Conservation (phyloP, 805 yeast genomes). For the Spathaspora arborariae region DNA sequence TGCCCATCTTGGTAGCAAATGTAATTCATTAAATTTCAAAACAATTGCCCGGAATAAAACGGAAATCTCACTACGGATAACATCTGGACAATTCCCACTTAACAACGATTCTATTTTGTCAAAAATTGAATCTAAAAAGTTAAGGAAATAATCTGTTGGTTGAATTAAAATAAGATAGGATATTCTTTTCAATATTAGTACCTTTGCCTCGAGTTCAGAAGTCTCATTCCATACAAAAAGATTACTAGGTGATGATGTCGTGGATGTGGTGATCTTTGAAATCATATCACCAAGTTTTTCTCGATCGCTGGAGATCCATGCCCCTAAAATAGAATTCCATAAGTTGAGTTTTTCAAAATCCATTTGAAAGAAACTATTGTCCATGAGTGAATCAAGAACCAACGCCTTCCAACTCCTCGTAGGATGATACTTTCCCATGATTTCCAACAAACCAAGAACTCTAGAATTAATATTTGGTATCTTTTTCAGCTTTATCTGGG, state of each 20-base stretch:
- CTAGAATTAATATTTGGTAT: constrained; percentile 34
- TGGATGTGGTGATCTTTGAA: constrained; percentile 27
- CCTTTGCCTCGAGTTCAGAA: constrained; percentile 54
- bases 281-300: constrained; percentile 48
- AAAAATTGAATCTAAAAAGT: constrained; percentile 45
- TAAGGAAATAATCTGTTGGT: constrained; percentile 54
- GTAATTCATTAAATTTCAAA: constrained; percentile 58
- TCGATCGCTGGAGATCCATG: constrained; percentile 65
- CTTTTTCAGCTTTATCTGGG: constrained; percentile 47
- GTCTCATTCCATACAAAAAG: constrained; percentile 70
- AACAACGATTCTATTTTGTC: constrained; percentile 32
- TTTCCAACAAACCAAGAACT: constrained; percentile 43
- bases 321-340: constrained; percentile 55
- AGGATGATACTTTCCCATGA: constrained; percentile 30
- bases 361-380: constrained; percentile 48
- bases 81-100: constrained; percentile 27
- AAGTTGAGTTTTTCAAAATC: constrained; percentile 7
- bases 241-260: constrained; percentile 42
- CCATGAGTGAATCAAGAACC: constrained; percentile 63
- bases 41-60: constrained; percentile 62
- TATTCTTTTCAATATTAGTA: constrained; percentile 55
- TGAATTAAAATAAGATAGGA: constrained; percentile 61
- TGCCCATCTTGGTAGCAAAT: constrained; percentile 69
- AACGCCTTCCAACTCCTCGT: constrained; percentile 60
- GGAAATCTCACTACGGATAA: constrained; percentile 43